phyloP scores from a whole-genome alignment of 345 rosid genomes.

The Eutrema yunnanense region DNA sequence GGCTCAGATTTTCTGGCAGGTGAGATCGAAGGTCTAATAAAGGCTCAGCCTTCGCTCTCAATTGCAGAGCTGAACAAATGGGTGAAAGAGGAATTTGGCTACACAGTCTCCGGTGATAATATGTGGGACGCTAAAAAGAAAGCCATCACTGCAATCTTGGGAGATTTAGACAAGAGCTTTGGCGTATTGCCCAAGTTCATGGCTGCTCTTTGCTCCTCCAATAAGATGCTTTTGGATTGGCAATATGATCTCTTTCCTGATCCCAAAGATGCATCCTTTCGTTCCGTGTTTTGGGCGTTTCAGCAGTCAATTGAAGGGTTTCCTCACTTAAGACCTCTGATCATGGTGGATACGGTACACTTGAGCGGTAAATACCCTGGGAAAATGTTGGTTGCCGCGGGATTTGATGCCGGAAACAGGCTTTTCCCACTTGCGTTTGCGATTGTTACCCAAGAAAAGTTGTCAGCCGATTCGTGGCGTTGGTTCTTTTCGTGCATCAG shows the following conservation, averaged over 20 bases:
- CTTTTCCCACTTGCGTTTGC: conserved; percentile 7
- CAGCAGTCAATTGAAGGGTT: conserved; percentile 3
- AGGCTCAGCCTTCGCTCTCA: background rate
- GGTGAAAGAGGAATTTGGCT: background rate
- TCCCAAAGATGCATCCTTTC: background rate
- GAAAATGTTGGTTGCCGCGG: background rate
- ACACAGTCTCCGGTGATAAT: background rate
- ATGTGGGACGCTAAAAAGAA: conserved; percentile 9
- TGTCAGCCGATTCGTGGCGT: background rate
- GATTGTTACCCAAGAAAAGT: background rate
- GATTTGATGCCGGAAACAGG: background rate
- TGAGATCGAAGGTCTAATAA: background rate
- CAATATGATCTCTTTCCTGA: background rate
- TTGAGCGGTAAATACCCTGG: background rate
- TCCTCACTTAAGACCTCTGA: background rate
- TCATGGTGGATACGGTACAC: background rate
- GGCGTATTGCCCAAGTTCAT: conserved; percentile 7
- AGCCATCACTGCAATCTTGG: background rate
- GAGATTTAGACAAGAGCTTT: conserved; percentile 4
- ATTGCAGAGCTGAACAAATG: background rate
- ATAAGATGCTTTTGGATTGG: background rate
- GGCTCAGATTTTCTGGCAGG: too few relatives aligned
- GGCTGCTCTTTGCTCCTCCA: background rate
- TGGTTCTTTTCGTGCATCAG: conserved; percentile 11
- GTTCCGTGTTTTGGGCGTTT: conserved; percentile 1